Evolutionary conservation across 306 rosid genomes (phyloP).

Genomic region (Glycine latifolia): DNA sequence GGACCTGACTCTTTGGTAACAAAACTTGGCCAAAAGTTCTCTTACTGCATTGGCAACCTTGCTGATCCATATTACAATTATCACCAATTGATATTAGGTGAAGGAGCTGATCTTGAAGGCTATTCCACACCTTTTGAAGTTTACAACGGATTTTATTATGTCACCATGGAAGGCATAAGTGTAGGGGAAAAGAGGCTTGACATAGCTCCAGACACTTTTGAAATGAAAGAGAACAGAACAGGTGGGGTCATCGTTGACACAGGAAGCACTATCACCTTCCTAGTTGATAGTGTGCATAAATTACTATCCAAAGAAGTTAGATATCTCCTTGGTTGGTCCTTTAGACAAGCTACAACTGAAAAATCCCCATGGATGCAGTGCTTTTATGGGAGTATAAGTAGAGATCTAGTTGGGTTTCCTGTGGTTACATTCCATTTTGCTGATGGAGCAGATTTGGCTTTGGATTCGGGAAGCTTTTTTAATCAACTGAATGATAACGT

Average conservation of each 20-base stretch:
- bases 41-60: slow-evolving; percentile 60
- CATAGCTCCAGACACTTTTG: slow-evolving; percentile 40
- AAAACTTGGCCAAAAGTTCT: slow-evolving; percentile 50
- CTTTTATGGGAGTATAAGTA: slow-evolving; percentile 41
- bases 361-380: slow-evolving; percentile 35
- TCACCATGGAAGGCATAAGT: slow-evolving; percentile 58
- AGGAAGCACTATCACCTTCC: slow-evolving; percentile 40
- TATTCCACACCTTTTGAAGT: slow-evolving; percentile 41
- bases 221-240: slow-evolving; percentile 36
- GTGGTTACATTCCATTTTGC: slow-evolving; percentile 51
- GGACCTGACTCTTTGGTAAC: slow-evolving; percentile 36
- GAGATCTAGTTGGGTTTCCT: slow-evolving; percentile 54
- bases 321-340: neutral
- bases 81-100: slow-evolving; percentile 58
- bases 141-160: slow-evolving; percentile 29
- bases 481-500: neutral
- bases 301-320: slow-evolving; percentile 39
- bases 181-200: slow-evolving; percentile 50
- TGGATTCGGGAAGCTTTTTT: slow-evolving; percentile 51
- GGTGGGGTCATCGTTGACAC: slow-evolving; percentile 61
- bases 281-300: slow-evolving; percentile 39
- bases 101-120: slow-evolving; percentile 58
- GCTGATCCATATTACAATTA: slow-evolving; percentile 44
- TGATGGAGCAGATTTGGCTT: slow-evolving; percentile 47
- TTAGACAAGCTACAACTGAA: neutral